Evolutionary conservation across 441 rosid species (phyloP).

Genomic region (Theobroma grandiflorum): DNA sequence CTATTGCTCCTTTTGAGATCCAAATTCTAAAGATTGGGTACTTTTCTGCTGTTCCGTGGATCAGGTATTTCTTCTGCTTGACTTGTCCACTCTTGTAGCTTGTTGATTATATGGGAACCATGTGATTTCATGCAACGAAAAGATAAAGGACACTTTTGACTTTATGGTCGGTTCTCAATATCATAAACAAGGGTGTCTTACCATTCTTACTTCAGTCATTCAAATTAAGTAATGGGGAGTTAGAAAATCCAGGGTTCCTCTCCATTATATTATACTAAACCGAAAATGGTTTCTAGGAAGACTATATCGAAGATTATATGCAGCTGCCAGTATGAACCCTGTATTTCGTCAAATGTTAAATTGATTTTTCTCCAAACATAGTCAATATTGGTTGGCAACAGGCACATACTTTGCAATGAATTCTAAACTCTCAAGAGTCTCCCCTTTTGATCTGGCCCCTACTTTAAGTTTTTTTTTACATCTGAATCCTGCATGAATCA

Average conservation of each 20-base stretch:
- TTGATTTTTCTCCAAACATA: neutral
- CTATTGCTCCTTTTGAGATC: constrained; percentile 20
- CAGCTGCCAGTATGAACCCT: neutral
- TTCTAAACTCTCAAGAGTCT: constrained; percentile 9
- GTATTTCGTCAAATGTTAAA: constrained; percentile 12
- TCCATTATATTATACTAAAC: neutral
- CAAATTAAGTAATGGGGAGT: constrained; percentile 3
- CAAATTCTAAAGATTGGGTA: constrained; percentile 10
- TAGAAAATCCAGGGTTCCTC: neutral
- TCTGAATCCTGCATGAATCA: neutral
- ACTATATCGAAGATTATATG: constrained; percentile 16
- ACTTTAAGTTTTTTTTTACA: neutral
- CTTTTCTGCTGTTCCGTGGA: constrained; percentile 8
- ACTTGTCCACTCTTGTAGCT: neutral
- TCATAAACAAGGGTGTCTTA: constrained; percentile 6
- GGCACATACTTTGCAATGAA: neutral
- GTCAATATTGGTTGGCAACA: constrained; percentile 32
- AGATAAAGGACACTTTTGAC: constrained; percentile 4
- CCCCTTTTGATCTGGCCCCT: neutral
- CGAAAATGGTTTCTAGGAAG: neutral
- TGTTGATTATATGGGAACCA: neutral
- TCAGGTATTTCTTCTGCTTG: constrained; percentile 22
- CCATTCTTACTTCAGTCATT: neutral
- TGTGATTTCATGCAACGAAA: constrained; percentile 19
- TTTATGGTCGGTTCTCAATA: constrained; percentile 1